phyloP scores from a whole-genome alignment of 1,284 basidiomycete genomes.

The Melanopsichium pennsylvanicum region DNA sequence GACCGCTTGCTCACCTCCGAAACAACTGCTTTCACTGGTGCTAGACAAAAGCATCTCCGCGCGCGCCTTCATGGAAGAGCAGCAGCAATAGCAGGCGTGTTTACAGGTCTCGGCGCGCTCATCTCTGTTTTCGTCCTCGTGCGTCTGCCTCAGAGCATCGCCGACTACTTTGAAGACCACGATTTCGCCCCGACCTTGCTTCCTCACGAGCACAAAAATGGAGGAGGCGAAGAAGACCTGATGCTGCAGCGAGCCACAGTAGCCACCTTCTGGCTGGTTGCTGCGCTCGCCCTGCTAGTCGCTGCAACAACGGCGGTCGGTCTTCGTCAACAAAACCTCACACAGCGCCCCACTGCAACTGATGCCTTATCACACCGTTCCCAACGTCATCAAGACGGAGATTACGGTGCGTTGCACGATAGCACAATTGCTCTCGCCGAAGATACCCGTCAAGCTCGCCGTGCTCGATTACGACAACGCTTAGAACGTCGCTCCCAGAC shows the following conservation, averaged over 20 bases:
- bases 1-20: background rate
- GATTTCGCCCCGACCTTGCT: background rate
- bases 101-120: slow-evolving; percentile 46
- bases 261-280: slow-evolving; percentile 41
- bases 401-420: slow-evolving; percentile 34
- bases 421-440: slow-evolving; percentile 24
- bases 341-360: background rate
- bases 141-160: slow-evolving; percentile 42
- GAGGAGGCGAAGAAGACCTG: slow-evolving; percentile 7
- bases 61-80: slow-evolving; percentile 34
- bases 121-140: slow-evolving; percentile 51
- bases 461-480: slow-evolving; percentile 26
- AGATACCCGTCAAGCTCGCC: slow-evolving; percentile 28
- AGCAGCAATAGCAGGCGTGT: slow-evolving; percentile 44
- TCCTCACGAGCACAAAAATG: background rate
- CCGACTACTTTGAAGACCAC: slow-evolving; percentile 22
- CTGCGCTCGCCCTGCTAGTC: slow-evolving; percentile 24
- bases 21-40: background rate
- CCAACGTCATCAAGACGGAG: slow-evolving; percentile 6
- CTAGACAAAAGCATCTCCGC: background rate
- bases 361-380: background rate
- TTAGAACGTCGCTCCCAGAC: slow-evolving; percentile 11
- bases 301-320: slow-evolving; percentile 23
- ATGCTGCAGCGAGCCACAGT: slow-evolving; percentile 26
- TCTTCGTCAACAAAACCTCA: slow-evolving; percentile 1